Base-by-base conservation (phyloP, 192 early-diverging fungal genomes). In the Rhizoclosmatium globosum region DNA sequence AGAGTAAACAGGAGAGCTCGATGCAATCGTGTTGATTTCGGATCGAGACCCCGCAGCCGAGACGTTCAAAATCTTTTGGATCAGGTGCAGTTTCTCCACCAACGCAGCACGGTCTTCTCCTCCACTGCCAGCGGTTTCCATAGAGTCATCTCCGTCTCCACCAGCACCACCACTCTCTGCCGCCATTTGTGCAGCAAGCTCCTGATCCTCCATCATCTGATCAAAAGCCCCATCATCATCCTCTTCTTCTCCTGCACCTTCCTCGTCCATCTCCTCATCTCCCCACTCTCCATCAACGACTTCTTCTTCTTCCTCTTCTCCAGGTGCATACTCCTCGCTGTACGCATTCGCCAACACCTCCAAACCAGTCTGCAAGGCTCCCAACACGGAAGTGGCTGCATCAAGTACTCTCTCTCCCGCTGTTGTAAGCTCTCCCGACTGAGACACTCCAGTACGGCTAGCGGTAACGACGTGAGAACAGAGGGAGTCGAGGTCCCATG, bases 321-420 rank as follows among this genome's bases (percentile, higher is more conserved):
- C 80, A 41, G 89, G 91, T 69, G 50, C 61, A 41, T 84, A 71
- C 3, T 91, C 92, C 68, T 94, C 91, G 4, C 90, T 89, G 76
- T 92, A 95, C 57, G 96, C 90, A 73, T 94, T 95, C 60, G 95
- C 89, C 2, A 96, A 85, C 41, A 98, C 72, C 80, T 98, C 96
- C 41, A 98, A 82, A 17, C 89, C 87, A 21, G 95, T 77, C 64
- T 93, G 92, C 6, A 94, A 78, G 7, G 89, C 91, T 21, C 82
- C 87, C 66, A 95, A 57, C 2, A 7, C 9, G 6, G 57, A 15
- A 41, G 56, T 72, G 7, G 70, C 70, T 0, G 70, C 44, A 57
- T 72, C 70, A 11, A 72, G 43, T 2, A 38, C 47, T 15, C 70
- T 46, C 38, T 72, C 70, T 57, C 43, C 70, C 17, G 38, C 53